A percentile compares a stretch with the other conserved stretches of the same genome.
These are phyloP conservation scores for Bryum argenteum DNA, from an alignment of 225 moss, liverwort and hornwort genomes.

Conservation along the genomic window DNA sequence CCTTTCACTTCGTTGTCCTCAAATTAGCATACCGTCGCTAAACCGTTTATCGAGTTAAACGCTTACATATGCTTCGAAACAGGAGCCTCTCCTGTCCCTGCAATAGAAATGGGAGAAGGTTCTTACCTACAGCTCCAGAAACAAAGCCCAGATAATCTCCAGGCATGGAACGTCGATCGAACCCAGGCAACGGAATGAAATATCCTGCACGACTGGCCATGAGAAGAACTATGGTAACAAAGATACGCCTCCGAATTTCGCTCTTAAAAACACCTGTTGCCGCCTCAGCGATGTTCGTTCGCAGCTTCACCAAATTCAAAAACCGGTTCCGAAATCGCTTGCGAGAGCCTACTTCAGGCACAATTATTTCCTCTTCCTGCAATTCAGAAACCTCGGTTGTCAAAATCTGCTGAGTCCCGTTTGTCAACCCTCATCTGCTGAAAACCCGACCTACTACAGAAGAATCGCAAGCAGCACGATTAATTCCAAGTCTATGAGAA, in stretches of 20 bases:
- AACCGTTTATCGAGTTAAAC: background rate
- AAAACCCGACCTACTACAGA: too few relatives aligned
- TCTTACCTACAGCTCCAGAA: slow-evolving; percentile 92
- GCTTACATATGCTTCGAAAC: background rate
- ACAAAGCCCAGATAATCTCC: slow-evolving; percentile 77
- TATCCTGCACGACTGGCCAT: slow-evolving; percentile 99
- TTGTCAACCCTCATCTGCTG: too few relatives aligned
- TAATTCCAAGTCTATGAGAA: too few relatives aligned
- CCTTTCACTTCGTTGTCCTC: background rate
- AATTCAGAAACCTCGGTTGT: background rate
- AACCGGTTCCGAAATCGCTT: slow-evolving; percentile 69
- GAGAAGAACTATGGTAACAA: slow-evolving; percentile 85
- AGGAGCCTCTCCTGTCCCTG: background rate
- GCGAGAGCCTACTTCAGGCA: slow-evolving; percentile 14
- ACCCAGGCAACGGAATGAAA: slow-evolving; percentile 92
- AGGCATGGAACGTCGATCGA: slow-evolving; percentile 96
- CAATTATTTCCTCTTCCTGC: slow-evolving; percentile 18
- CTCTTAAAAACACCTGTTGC: slow-evolving; percentile 91
- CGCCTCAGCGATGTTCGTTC: slow-evolving; percentile 76
- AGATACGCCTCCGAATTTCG: slow-evolving; percentile 88
- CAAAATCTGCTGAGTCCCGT: background rate
- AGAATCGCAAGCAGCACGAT: background rate
- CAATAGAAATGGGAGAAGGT: background rate
- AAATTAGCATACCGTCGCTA: background rate
- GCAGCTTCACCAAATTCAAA: slow-evolving; percentile 74